Percentiles rank a stretch among this genome's conserved stretches.
Evolutionary conservation across 1,284 basidiomycete genomes (phyloP).

Genomic region (Malassezia dermatis): DNA sequence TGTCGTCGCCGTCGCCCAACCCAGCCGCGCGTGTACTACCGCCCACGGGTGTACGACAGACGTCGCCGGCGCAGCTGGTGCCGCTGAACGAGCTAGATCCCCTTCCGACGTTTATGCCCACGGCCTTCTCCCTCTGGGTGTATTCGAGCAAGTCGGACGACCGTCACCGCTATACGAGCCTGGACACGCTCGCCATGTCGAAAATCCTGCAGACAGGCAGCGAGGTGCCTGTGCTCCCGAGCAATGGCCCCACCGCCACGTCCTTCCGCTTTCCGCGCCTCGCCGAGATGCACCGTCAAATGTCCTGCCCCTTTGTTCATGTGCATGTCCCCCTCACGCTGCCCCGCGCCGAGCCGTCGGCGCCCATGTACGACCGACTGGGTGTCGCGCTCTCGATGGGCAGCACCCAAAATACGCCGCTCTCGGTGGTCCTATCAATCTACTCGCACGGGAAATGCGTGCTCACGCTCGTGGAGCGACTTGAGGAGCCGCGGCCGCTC

Average conservation of each 20-base stretch:
- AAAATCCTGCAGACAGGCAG: constrained; percentile 27
- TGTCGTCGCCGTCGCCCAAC: constrained; percentile 19
- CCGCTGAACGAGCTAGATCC: not conserved
- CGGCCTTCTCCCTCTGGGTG: constrained; percentile 45
- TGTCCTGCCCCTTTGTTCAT: constrained; percentile 50
- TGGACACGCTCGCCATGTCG: constrained; percentile 36
- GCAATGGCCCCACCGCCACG: constrained; percentile 29
- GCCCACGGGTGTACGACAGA: not conserved
- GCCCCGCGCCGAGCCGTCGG: constrained; percentile 37
- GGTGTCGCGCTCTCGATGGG: constrained; percentile 43
- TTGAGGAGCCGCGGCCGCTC: constrained; percentile 36
- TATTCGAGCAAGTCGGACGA: constrained; percentile 37
- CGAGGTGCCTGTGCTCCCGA: constrained; percentile 29
- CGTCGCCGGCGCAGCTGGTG: not conserved
- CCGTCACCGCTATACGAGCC: constrained; percentile 40
- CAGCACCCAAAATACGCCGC: constrained; percentile 27
- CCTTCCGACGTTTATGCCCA: constrained; percentile 23
- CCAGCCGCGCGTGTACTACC: not conserved
- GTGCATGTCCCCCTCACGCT: constrained; percentile 47
- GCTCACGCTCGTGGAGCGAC: constrained; percentile 40
- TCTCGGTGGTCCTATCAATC: constrained; percentile 46
- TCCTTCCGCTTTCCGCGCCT: constrained; percentile 45
- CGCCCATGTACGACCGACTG: constrained; percentile 34
- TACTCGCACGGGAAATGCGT: constrained; percentile 48
- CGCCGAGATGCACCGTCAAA: constrained; percentile 43